These are phyloP conservation scores for Boletus rubescentipes DNA, from an alignment of 768 basidiomycete genomes.

Conservation along the genomic window DNA sequence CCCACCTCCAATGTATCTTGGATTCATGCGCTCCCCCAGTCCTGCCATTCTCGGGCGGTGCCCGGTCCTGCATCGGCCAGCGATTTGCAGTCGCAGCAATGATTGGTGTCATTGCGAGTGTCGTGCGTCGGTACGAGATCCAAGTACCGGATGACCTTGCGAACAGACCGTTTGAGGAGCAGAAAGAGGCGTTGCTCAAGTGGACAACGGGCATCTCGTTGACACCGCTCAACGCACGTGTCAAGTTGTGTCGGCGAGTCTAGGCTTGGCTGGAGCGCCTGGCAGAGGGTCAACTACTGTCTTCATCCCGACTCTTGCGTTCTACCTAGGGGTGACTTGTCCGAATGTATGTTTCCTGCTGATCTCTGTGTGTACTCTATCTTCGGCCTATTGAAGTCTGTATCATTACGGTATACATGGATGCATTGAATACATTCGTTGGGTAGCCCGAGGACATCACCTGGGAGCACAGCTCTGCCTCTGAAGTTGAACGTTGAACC, in stretches of 20 bases:
- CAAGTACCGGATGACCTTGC: slow-evolving; percentile 38
- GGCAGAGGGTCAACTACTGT: no score
- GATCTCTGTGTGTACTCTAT: not conserved
- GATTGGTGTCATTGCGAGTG: slow-evolving; percentile 41
- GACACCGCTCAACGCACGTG: slow-evolving; percentile 31
- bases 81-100: slow-evolving; percentile 46
- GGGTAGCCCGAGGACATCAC: no score
- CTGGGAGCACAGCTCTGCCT: no score
- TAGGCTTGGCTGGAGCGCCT: not conserved
- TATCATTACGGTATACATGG: not conserved
- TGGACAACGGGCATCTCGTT: slow-evolving; percentile 40
- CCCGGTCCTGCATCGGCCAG: slow-evolving; percentile 49
- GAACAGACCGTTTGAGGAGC: slow-evolving; percentile 29
- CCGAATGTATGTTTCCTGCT: no score
- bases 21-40: slow-evolving; percentile 24
- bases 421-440: not conserved
- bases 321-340: no score
- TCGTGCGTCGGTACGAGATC: slow-evolving; percentile 43
- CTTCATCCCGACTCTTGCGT: no score
- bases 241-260: slow-evolving; percentile 1
- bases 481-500: not conserved
- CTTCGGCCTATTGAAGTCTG: not conserved
- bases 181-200: slow-evolving; percentile 33
- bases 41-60: slow-evolving; percentile 45
- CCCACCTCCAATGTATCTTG: not conserved